Evolutionary conservation across 2,329 filamentous ascomycete species (phyloP).

Genomic region (Cryphonectria nitschkei): DNA sequence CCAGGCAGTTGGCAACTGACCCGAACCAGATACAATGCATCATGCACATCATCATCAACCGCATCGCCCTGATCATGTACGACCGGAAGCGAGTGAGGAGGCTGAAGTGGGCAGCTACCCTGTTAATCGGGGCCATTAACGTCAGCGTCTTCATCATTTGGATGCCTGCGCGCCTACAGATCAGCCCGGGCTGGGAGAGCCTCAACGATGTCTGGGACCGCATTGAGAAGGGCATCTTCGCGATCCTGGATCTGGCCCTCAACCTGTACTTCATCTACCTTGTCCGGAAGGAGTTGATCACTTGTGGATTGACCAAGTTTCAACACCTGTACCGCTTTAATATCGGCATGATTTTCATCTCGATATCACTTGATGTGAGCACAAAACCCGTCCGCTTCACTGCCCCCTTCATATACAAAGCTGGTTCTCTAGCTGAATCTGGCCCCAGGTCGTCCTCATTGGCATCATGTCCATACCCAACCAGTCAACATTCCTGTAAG

Average conservation of each 20-base stretch:
- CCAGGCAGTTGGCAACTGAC: not conserved
- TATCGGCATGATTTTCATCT: conserved; percentile 48
- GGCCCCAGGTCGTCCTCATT: conserved; percentile 40
- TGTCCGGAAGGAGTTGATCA: conserved; percentile 48
- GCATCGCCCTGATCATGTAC: conserved; percentile 49
- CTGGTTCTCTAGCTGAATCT: not conserved
- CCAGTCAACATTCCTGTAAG: conserved; percentile 43
- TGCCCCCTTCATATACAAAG: not conserved
- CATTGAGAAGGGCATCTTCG: conserved; percentile 50
- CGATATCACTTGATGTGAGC: conserved; percentile 47
- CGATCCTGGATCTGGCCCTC: conserved; percentile 47
- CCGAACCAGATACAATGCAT: conserved; percentile 46
- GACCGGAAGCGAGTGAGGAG: conserved; percentile 39
- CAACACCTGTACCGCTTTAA: conserved; percentile 50
- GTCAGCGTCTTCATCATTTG: conserved; percentile 54
- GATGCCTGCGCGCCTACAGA: conserved; percentile 52
- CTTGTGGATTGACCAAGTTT: conserved; percentile 51
- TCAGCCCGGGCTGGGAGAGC: conserved; percentile 41
- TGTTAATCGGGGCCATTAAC: conserved; percentile 49
- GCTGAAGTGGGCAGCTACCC: conserved; percentile 46
- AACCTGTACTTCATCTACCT: conserved; percentile 53
- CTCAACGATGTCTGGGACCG: conserved; percentile 56
- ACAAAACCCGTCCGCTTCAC: not conserved
- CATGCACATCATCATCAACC: conserved; percentile 56
- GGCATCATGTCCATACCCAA: conserved; percentile 50